Base-by-base conservation (phyloP, 1,284 basidiomycete genomes). In the Inonotus obliquus region DNA sequence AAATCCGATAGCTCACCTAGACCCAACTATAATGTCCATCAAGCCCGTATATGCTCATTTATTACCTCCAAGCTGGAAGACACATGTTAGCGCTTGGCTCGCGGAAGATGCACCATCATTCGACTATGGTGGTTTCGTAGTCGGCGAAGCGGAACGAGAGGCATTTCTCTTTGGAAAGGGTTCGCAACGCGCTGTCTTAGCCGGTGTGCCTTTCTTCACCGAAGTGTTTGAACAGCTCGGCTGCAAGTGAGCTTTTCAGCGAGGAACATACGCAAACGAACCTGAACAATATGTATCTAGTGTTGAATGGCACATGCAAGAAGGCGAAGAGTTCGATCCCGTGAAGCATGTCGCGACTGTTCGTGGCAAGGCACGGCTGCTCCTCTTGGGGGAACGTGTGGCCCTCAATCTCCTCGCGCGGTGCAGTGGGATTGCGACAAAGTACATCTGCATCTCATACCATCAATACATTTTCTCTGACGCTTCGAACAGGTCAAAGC, bases 41-140 rank as follows among this genome's bases (percentile, higher is more conserved):
- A 27, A 45, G 17, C 61, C 57, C 13, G 54, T 54, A n/a, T 59
- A 59, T 35, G 57, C 57, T 7, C 82, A 97, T 73, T 80, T 97
- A 14, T 81, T 98, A 11, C 94, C 96, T 48, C 92, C 93, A 0
- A 92, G 87, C 69, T 97, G 96, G 96, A 95, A 90, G 72, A 70
- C 81, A 1, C 87, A 92, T 67, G 83, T 99, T 57, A 77, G 83
- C 1, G 77, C 75, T 17, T 99, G 96, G 97, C 84, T 97, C 19
- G 84, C 85, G 14, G 96, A 99, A 75, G 96, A 99, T 73, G 93
- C 91, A 0, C 97, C 96, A 1, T 95, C 92, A 0, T 98, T 98
- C 69, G 96, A 99, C 76, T 98, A 94, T 72, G 96, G 92, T 39
- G 97, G 97, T 1, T 98, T 92, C 71, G 95, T 99, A 38, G 97